These are phyloP conservation scores for Aspergillus quadrilineatus DNA, from an alignment of 2,329 filamentous ascomycete species.

Conservation along the genomic window DNA sequence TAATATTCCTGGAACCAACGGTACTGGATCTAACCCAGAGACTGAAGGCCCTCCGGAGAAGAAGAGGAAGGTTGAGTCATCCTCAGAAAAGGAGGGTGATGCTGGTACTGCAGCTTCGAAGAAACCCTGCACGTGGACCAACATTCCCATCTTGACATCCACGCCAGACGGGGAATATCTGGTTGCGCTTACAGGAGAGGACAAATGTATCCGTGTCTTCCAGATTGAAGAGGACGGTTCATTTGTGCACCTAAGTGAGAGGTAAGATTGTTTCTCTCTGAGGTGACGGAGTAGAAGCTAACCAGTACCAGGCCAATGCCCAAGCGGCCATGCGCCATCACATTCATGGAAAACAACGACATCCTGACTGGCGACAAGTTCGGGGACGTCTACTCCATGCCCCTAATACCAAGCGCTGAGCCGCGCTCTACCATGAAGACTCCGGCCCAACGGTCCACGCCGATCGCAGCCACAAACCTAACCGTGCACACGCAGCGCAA, in stretches of 20 bases:
- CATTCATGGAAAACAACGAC: slow-evolving; percentile 66
- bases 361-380: slow-evolving; percentile 93
- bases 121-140: slow-evolving; percentile 46
- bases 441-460: slow-evolving; percentile 38
- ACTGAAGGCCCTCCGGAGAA: slow-evolving; percentile 45
- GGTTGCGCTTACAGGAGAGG: slow-evolving; percentile 79
- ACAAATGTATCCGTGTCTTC: slow-evolving; percentile 87
- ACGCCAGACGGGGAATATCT: slow-evolving; percentile 67
- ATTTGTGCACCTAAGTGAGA: slow-evolving; percentile 67
- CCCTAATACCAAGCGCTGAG: slow-evolving; percentile 56
- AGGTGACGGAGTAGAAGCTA: background rate
- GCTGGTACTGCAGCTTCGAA: slow-evolving; percentile 21
- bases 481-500: slow-evolving; percentile 66
- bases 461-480: slow-evolving; percentile 55
- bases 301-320: slow-evolving; percentile 67
- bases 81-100: slow-evolving; percentile 15
- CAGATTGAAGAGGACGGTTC: slow-evolving; percentile 61
- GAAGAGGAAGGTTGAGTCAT: slow-evolving; percentile 42
- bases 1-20: slow-evolving; percentile 19
- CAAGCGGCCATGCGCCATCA: slow-evolving; percentile 79
- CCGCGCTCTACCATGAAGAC: slow-evolving; percentile 37
- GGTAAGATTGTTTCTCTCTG: slow-evolving; percentile 50
- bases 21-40: slow-evolving; percentile 26
- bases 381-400: slow-evolving; percentile 89
- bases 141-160: slow-evolving; percentile 67